Percentiles rank a stretch among this genome's conserved stretches.
Conservation (phyloP, 768 basidiomycete species). For the Rhizopogon roseolus region DNA sequence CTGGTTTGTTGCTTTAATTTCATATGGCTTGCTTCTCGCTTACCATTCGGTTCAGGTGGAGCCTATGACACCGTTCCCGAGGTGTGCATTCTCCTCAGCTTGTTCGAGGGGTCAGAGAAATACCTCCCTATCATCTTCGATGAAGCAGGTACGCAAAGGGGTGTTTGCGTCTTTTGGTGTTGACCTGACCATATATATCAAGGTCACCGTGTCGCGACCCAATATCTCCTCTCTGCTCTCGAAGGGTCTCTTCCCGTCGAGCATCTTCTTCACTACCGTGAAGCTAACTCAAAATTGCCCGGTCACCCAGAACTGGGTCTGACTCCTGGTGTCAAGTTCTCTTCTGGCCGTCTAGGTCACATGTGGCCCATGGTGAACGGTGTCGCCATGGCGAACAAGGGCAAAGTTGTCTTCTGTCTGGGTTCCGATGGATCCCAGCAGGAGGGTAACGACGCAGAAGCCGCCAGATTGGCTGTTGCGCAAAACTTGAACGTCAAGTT, state of each 20-base stretch:
- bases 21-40: background rate
- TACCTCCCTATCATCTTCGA: slow-evolving; percentile 73
- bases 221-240: slow-evolving; percentile 78
- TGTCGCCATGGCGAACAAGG: slow-evolving; percentile 72
- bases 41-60: slow-evolving; percentile 37
- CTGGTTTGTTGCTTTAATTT: slow-evolving; percentile 36
- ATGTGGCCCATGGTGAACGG: slow-evolving; percentile 90
- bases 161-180: background rate
- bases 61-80: slow-evolving; percentile 81
- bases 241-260: slow-evolving; percentile 68
- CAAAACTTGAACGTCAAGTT: slow-evolving; percentile 81
- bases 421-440: slow-evolving; percentile 91
- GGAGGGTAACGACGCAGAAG: slow-evolving; percentile 89
- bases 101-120: slow-evolving; percentile 61
- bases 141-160: slow-evolving; percentile 61
- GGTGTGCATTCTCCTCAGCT: slow-evolving; percentile 70
- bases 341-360: slow-evolving; percentile 88
- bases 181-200: slow-evolving; percentile 1
- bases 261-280: slow-evolving; percentile 81
- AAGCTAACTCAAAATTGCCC: slow-evolving; percentile 81
- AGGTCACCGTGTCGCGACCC: slow-evolving; percentile 90
- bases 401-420: slow-evolving; percentile 75
- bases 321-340: slow-evolving; percentile 91
- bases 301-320: slow-evolving; percentile 88
- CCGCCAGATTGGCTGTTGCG: slow-evolving; percentile 82